A percentile compares a stretch with the other conserved stretches of the same genome.
Conservation (phyloP, 768 basidiomycete genomes). For the Suillus clintonianus region DNA sequence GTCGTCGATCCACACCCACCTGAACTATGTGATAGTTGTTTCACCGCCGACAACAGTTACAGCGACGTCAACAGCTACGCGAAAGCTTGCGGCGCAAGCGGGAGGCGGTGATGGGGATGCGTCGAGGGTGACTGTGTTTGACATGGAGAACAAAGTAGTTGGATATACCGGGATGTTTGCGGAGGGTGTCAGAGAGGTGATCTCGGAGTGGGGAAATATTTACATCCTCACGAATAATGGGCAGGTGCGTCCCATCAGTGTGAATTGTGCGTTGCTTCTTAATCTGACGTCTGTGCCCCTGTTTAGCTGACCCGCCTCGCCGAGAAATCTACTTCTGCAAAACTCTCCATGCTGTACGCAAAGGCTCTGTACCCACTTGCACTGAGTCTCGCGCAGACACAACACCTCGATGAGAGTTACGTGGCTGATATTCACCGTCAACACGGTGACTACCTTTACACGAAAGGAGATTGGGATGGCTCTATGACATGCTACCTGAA, state of each 20-base stretch:
- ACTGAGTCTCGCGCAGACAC: conserved; percentile 78
- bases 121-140: conserved; percentile 82
- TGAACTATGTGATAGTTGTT: conserved; percentile 88
- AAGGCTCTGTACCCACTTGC: conserved; percentile 81
- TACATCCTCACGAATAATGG: conserved; percentile 81
- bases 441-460: conserved; percentile 90
- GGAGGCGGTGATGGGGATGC: conserved; percentile 52
- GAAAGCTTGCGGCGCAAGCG: conserved; percentile 20
- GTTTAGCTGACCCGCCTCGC: conserved; percentile 62
- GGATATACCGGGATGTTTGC: conserved; percentile 81
- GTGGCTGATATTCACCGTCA: conserved; percentile 88
- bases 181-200: conserved; percentile 80
- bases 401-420: conserved; percentile 67
- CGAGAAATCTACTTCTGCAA: conserved; percentile 82
- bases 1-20: conserved; percentile 70
- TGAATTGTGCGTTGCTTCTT: not conserved
- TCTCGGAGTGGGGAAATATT: conserved; percentile 80
- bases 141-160: conserved; percentile 89
- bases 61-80: conserved; percentile 55
- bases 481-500: conserved; percentile 91
- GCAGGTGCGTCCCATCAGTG: conserved; percentile 47
- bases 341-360: conserved; percentile 83
- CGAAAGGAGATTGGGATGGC: conserved; percentile 89
- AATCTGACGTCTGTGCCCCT: not conserved
- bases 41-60: conserved; percentile 80